Conservation (phyloP, 1,139 yeast species). For the Groenewaldozyma sp. region DNA sequence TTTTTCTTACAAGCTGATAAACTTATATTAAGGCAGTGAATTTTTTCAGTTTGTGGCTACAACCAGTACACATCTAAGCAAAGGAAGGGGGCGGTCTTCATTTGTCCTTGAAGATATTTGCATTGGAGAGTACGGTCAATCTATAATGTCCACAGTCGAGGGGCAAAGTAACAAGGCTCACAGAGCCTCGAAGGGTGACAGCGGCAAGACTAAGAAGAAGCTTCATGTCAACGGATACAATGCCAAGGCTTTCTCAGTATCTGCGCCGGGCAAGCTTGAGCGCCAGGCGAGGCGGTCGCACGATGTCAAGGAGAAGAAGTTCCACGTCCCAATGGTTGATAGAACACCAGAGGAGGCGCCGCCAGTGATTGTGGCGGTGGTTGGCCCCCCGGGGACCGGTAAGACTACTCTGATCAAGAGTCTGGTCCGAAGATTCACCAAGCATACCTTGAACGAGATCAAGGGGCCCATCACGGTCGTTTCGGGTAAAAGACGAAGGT, state of each 20-base stretch:
- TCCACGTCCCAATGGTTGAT: slow-evolving; percentile 97
- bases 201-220: slow-evolving; percentile 69
- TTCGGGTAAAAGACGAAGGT: slow-evolving; percentile 85
- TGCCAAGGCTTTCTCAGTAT: slow-evolving; percentile 89
- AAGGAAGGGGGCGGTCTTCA: too few relatives aligned
- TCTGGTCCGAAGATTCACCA: slow-evolving; percentile 79
- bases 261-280: slow-evolving; percentile 84
- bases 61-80: too few relatives aligned
- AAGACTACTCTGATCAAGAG: slow-evolving; percentile 90
- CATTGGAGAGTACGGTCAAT: too few relatives aligned
- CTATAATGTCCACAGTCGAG: slow-evolving; percentile 8
- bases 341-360: slow-evolving; percentile 98
- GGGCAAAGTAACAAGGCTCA: slow-evolving; percentile 39
- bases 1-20: too few relatives aligned
- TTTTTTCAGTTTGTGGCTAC: too few relatives aligned
- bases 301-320: slow-evolving; percentile 75
- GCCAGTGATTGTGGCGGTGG: slow-evolving; percentile 91
- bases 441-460: slow-evolving; percentile 73
- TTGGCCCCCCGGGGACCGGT: slow-evolving; percentile 99
- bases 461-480: slow-evolving; percentile 98
- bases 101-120: too few relatives aligned
- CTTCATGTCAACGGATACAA: slow-evolving; percentile 86
- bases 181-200: slow-evolving; percentile 39
- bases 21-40: too few relatives aligned
- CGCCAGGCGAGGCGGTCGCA: slow-evolving; percentile 76